A percentile compares a stretch with the other conserved stretches of the same genome.
Conservation (phyloP, 352 stramenopile genomes). For the Phytophthora crassamura region DNA sequence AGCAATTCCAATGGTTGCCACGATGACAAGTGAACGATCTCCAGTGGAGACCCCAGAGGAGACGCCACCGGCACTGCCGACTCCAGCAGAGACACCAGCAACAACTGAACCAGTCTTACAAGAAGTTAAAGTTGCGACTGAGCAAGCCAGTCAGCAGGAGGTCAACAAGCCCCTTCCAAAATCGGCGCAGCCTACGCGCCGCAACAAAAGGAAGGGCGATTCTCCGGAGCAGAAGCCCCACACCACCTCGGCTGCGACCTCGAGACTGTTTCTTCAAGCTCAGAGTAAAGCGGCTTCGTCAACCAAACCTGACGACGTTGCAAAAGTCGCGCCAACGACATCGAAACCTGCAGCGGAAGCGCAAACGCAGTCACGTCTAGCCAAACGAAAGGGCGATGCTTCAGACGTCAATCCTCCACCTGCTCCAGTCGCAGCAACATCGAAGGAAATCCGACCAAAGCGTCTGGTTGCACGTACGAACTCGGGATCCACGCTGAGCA, state of each 20-base stretch:
- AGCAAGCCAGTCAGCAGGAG: background rate
- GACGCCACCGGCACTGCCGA: too few relatives aligned
- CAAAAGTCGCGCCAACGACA: conserved; percentile 2
- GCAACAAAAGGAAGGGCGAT: conserved; percentile 32
- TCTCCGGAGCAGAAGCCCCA: conserved; percentile 13
- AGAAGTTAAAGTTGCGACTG: too few relatives aligned
- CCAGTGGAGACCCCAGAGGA: too few relatives aligned
- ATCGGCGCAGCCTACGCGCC: conserved; percentile 6
- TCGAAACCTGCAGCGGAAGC: conserved; percentile 5
- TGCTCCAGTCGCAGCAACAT: conserved; percentile 5
- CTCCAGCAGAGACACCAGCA: background rate
- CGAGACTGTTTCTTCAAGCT: conserved; percentile 1
- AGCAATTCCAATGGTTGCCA: background rate
- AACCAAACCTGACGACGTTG: background rate
- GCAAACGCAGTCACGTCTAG: conserved; percentile 4
- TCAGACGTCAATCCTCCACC: conserved; percentile 19
- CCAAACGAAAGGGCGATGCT: conserved; percentile 27
- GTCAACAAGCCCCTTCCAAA: background rate
- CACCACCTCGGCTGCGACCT: background rate
- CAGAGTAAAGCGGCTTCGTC: background rate
- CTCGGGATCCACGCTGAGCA: conserved; percentile 9
- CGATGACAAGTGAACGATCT: background rate
- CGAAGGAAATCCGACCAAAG: conserved; percentile 21
- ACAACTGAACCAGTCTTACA: too few relatives aligned
- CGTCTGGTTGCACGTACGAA: conserved; percentile 18